Evolutionary conservation across 345 rosid genomes (phyloP), one percentile per base, ranked within the genome.

Genomic region (Acer negundo): DNA sequence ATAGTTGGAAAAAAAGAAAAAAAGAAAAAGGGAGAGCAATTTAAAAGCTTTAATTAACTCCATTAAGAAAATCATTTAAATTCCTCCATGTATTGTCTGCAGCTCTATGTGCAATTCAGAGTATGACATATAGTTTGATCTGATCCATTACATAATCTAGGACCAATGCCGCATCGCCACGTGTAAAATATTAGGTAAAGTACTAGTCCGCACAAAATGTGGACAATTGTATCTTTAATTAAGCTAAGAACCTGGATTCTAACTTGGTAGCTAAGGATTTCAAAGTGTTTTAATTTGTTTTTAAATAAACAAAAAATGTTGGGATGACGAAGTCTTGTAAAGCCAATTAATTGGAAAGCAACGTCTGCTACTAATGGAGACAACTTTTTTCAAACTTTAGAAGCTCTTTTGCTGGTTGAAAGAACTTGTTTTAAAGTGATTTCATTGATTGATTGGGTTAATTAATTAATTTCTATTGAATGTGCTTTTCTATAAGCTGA

Each of bases 21-120:
- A 31, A 4, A 31, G 3, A 31, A 31, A 28, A 31, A 31, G 3
- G 3, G 0, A 3, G 38, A 4, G 62, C 22, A 20, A 56, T 19
- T 7, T 42, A 42, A 42, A 42, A 42, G 62, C 62, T n/a, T 19
- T n/a, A 56, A 56, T 56, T 56, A 56, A 56, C 38, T 35, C 38
- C 38, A 35, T 35, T 35, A 35, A 35, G 38, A 4, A 35, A 35
- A 56, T 6, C 24, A 56, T 56, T 59, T 59, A 59, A 59, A 59
- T 59, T 20, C 4, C 24, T 59, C 11, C 62, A 19, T 19, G 62
- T 58, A 58, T 58, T 58, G 62, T 20, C 62, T 20, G 62, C 62
- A 72, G 51, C 23, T 2, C 20, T 22, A 58, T 24, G 23, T 82
- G 80, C 80, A 77, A 77, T 76, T 76, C 70, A 35, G 71, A 47